phyloP scores from a whole-genome alignment of 2,329 filamentous ascomycete genomes.

The Claviceps pazoutovae region DNA sequence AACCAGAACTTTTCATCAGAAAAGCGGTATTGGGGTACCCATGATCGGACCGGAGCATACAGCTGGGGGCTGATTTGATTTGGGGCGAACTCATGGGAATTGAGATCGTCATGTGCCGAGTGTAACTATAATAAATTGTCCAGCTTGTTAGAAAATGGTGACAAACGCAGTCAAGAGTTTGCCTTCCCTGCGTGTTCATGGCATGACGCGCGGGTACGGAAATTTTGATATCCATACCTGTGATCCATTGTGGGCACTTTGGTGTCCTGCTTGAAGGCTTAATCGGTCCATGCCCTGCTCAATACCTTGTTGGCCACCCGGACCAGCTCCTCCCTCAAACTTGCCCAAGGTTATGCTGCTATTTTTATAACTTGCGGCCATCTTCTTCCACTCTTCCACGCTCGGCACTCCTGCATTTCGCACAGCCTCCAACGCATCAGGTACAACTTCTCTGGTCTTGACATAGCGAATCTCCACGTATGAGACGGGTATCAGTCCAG shows the following conservation, averaged over 20 bases:
- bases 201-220: too few relatives aligned
- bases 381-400: constrained; percentile 99
- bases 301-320: constrained; percentile 30
- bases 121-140: constrained; percentile 10
- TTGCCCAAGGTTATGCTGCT: constrained; percentile 94
- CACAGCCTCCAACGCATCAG: constrained; percentile 74
- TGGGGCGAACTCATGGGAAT: constrained; percentile 22
- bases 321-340: constrained; percentile 49
- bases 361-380: constrained; percentile 98
- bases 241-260: constrained; percentile 11
- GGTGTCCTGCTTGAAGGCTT: constrained; percentile 44
- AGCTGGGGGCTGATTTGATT: constrained; percentile 39
- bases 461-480: constrained; percentile 96
- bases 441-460: constrained; percentile 68
- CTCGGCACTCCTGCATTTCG: constrained; percentile 78
- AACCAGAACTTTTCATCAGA: constrained; percentile 99
- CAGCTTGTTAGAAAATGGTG: not conserved
- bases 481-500: constrained; percentile 87
- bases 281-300: constrained; percentile 64
- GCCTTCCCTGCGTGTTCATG: too few relatives aligned
- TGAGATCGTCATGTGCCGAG: constrained; percentile 14
- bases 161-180: too few relatives aligned
- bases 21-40: constrained; percentile 86
- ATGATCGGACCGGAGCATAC: constrained; percentile 65
- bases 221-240: constrained; percentile 11